These are phyloP conservation scores for Tanacetum coccineum DNA, from an alignment of 129 eudicot species.

Conservation along the genomic window DNA sequence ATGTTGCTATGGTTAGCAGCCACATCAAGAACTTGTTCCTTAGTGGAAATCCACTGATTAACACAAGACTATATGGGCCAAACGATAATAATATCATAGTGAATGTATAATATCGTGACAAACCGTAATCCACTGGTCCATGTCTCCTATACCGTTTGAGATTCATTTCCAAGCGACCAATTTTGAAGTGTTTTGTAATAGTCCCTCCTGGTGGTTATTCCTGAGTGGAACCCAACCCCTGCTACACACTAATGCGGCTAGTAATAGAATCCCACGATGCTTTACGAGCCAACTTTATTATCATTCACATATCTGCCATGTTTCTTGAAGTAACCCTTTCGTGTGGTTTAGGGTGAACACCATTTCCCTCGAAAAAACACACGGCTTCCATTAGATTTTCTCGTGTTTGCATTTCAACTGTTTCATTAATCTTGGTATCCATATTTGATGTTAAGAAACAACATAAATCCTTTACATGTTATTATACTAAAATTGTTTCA, in stretches of 20 bases:
- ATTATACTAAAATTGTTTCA: no score
- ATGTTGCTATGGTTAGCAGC: constrained; percentile 25
- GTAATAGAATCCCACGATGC: constrained; percentile 25
- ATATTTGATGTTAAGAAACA: neutral
- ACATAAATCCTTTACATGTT: no score
- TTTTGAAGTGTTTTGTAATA: constrained; percentile 13
- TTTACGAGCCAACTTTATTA: constrained; percentile 28
- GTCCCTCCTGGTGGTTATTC: constrained; percentile 30
- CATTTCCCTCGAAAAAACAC: neutral
- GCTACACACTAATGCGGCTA: constrained; percentile 25
- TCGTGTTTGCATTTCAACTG: neutral
- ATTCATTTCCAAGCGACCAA: constrained; percentile 29
- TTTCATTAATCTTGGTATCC: neutral
- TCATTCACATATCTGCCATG: constrained; percentile 20
- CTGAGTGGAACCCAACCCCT: constrained; percentile 17
- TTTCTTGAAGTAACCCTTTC: constrained; percentile 19
- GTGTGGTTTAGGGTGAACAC: neutral
- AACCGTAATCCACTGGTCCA: constrained; percentile 20
- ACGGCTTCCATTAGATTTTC: neutral
- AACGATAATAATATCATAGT: constrained; percentile 28
- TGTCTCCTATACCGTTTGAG: constrained; percentile 24
- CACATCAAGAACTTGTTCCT: constrained; percentile 31
- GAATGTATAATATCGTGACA: constrained; percentile 13
- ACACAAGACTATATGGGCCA: constrained; percentile 23
- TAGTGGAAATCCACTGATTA: constrained; percentile 25